Evolutionary conservation across 164 flowering plant genomes (phyloP), one percentile per base, ranked within the genome.

Genomic region (Litsea cubeba): DNA sequence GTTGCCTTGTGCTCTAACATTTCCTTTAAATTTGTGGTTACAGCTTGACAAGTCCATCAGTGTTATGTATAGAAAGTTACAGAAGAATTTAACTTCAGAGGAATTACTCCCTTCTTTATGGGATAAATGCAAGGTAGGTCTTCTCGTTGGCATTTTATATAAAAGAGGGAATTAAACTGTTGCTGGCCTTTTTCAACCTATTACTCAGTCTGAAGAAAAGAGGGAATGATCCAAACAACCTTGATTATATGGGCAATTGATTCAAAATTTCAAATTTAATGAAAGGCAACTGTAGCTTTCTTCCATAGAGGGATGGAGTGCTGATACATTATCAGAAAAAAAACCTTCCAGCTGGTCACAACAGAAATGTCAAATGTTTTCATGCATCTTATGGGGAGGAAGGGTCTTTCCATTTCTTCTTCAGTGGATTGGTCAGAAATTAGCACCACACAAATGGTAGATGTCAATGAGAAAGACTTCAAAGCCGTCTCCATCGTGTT

Each of bases 51-150:
- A 92, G 82, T 86, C 92, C 62, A 83, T 95, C 63, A 72, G 51
- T 54, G 82, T 85, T 22, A 93, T 95, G 99, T 91, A 90, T 74
- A 92, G 88, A 80, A 93, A 78, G 81, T 71, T 95, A 80, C 97
- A 90, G 80, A 95, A 92, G 87, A 90, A 92, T 78, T 84, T 95
- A 72, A 87, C 97, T 71, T 89, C 97, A 17, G 99, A 95, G 79
- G 99, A 95, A 79, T 84, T 95, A 71, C 76, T 95, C 66, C 98
- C 98, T 72, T 90, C 98, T 32, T 80, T 93, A 76, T 95, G 99
- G 99, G 99, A 93, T 71, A 95, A 95, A 82, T 95, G 97, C 97
- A 95, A 92, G 99, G 98, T 95, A 77, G 50, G 77, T 40, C 22
- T 57, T 35, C 22, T 26, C 58, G 24, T 69, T 23, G 3, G 25